Evolutionary conservation across 2,329 filamentous ascomycete genomes (phyloP).

Genomic region (Incumbomyces delicatus): DNA sequence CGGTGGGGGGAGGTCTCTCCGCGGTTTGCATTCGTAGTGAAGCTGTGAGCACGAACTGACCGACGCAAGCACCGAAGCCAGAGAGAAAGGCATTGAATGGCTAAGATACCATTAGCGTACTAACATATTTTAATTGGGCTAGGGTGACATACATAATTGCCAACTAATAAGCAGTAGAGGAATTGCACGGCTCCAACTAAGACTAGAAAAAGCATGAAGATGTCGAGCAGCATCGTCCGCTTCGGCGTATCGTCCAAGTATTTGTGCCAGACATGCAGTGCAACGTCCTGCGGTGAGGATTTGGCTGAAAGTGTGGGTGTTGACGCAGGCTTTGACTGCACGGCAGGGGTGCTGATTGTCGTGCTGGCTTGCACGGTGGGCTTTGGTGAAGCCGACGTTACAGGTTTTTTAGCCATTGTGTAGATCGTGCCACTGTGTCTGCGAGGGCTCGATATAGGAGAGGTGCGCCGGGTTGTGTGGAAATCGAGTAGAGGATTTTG

Average conservation of each 20-base stretch:
- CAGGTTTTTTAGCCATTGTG: too few species aligned
- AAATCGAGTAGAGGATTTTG: too few species aligned
- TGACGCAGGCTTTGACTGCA: not conserved
- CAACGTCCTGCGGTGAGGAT: conserved; percentile 46
- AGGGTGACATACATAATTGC: conserved; percentile 71
- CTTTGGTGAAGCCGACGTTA: not conserved
- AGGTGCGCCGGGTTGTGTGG: too few species aligned
- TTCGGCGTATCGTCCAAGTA: conserved; percentile 77
- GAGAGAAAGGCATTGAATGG: conserved; percentile 98
- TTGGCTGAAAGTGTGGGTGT: conserved; percentile 26
- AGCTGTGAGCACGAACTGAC: conserved; percentile 94
- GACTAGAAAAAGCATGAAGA: conserved; percentile 80
- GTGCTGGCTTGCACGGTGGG: not conserved
- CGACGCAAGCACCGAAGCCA: conserved; percentile 87
- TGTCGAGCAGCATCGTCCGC: conserved; percentile 82
- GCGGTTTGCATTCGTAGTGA: conserved; percentile 86
- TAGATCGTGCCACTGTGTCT: too few species aligned
- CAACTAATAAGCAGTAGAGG: conserved; percentile 78
- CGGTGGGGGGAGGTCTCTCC: conserved; percentile 21
- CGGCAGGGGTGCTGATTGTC: not conserved
- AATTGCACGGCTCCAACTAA: conserved; percentile 86
- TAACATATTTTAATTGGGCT: not conserved
- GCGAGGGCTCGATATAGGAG: too few species aligned
- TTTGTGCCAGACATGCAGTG: conserved; percentile 61
- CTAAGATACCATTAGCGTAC: conserved; percentile 37